phyloP scores from a whole-genome alignment of 1,284 basidiomycete species.

The Sporisorium exsertum region DNA sequence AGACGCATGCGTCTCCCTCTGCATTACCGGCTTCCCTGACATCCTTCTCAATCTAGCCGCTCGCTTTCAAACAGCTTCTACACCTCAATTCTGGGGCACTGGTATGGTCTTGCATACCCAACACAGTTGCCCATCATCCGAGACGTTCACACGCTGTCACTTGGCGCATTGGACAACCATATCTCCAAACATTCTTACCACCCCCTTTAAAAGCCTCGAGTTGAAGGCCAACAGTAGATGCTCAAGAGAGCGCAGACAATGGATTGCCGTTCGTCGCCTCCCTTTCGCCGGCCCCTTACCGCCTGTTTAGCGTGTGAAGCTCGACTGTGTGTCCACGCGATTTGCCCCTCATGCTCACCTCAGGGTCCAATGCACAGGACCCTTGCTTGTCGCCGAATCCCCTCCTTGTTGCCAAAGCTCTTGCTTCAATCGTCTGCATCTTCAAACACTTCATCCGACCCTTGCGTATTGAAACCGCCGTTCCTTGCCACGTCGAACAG shows the following conservation, averaged over 20 bases:
- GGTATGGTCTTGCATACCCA: no score
- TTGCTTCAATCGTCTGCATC: background rate
- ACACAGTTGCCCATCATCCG: no score
- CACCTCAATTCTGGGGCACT: background rate
- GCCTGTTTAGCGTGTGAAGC: background rate
- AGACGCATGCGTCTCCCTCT: background rate
- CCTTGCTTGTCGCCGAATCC: background rate
- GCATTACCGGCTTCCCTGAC: background rate
- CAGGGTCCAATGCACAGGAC: background rate
- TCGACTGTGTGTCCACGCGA: background rate
- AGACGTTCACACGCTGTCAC: no score
- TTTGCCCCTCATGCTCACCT: background rate
- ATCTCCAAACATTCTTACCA: no score
- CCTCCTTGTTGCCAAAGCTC: background rate
- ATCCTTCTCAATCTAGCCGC: background rate
- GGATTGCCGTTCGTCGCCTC: background rate
- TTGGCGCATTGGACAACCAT: no score
- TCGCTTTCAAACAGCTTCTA: background rate
- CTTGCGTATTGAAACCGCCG: no score
- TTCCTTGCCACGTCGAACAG: no score
- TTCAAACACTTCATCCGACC: background rate
- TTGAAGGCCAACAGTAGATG: no score
- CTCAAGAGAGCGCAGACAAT: no score
- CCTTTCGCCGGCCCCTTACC: background rate
- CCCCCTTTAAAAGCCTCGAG: no score